phyloP scores from a whole-genome alignment of 495 filamentous ascomycete genomes.

The Chaetomium tenue region DNA sequence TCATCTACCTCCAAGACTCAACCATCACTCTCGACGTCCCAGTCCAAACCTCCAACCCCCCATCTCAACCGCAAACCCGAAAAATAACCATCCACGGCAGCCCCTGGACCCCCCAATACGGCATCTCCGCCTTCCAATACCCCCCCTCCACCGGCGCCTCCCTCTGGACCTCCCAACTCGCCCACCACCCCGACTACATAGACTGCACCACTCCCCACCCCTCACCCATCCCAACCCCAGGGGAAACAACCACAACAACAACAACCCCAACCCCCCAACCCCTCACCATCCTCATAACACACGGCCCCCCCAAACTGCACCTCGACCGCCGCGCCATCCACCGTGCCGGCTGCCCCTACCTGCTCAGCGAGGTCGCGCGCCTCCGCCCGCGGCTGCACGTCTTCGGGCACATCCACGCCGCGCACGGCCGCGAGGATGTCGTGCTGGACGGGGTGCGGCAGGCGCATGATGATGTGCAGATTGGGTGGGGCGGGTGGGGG shows the following conservation, averaged over 20 bases:
- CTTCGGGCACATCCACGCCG: conserved; percentile 15
- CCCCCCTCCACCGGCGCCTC: neutral
- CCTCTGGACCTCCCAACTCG: neutral
- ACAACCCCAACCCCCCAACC: neutral
- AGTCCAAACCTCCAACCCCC: neutral
- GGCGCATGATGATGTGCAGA: conserved; percentile 11
- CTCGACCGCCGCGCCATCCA: conserved; percentile 15
- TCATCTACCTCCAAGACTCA: conserved; percentile 18
- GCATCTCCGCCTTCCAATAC: conserved; percentile 19
- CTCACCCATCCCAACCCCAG: neutral
- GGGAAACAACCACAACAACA: no score
- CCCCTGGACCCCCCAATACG: conserved; percentile 18
- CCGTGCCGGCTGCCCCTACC: conserved; percentile 13
- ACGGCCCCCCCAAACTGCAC: conserved; percentile 10
- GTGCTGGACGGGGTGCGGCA: conserved; percentile 5
- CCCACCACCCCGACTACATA: neutral
- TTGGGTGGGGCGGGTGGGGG: conserved; percentile 13
- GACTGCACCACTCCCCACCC: no score
- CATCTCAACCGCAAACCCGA: neutral
- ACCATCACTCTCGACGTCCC: conserved; percentile 8
- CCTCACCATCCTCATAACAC: neutral
- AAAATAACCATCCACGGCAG: conserved; percentile 17
- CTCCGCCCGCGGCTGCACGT: conserved; percentile 18
- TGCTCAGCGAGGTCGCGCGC: neutral
- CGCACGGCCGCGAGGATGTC: conserved; percentile 7